Conservation (phyloP, 257 asterid genomes). For the Galeopsis tetrahit region DNA sequence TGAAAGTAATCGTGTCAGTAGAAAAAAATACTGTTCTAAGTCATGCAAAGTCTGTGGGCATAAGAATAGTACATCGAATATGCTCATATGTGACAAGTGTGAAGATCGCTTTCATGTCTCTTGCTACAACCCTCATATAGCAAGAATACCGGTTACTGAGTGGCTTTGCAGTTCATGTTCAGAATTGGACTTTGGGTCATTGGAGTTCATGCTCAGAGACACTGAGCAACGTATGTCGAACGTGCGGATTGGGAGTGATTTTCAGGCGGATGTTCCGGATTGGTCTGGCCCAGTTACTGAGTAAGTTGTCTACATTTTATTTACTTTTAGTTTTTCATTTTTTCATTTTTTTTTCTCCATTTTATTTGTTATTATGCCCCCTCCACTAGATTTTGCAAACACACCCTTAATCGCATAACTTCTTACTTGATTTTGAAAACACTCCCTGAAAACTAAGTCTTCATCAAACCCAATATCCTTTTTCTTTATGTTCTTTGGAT, state of each 20-base stretch:
- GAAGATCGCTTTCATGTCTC: slow-evolving; percentile 73
- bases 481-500: no score
- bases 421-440: not conserved
- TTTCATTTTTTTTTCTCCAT: not conserved
- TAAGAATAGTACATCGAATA: slow-evolving; percentile 53
- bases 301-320: slow-evolving; percentile 55
- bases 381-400: no score
- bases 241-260: slow-evolving; percentile 70
- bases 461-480: no score
- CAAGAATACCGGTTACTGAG: slow-evolving; percentile 63
- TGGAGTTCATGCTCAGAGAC: slow-evolving; percentile 63
- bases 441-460: no score
- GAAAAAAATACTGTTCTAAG: slow-evolving; percentile 50
- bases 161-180: slow-evolving; percentile 83
- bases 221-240: slow-evolving; percentile 58
- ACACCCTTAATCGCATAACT: not conserved
- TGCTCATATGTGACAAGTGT: slow-evolving; percentile 84
- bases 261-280: slow-evolving; percentile 78
- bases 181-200: slow-evolving; percentile 56
- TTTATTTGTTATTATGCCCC: not conserved
- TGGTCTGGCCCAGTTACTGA: slow-evolving; percentile 64
- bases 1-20: slow-evolving; percentile 31
- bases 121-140: slow-evolving; percentile 66
- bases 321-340: not conserved
- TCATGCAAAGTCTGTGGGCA: slow-evolving; percentile 63